These are phyloP conservation scores for Epithele typhae DNA, from an alignment of 768 basidiomycete species.

Conservation along the genomic window DNA sequence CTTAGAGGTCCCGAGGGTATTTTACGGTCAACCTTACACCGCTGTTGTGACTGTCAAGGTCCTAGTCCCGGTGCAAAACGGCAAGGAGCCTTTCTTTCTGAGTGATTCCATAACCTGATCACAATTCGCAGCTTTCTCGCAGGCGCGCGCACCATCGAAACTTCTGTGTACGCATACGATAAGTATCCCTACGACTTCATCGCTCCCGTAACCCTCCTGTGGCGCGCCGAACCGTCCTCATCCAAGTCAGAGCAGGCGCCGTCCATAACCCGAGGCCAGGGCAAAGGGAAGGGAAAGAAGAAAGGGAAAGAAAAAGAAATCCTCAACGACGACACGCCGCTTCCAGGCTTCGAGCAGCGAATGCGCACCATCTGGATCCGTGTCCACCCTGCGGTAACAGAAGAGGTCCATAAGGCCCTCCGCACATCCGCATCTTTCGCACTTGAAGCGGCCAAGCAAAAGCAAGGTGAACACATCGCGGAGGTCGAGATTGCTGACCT, in stretches of 20 bases:
- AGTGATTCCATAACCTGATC: too few species aligned
- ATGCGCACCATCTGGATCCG: constrained; percentile 66
- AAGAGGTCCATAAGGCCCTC: constrained; percentile 51
- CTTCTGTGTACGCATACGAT: constrained; percentile 57
- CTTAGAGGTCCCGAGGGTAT: constrained; percentile 58
- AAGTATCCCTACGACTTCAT: constrained; percentile 69
- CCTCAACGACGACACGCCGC: neutral
- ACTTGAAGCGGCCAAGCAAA: constrained; percentile 33
- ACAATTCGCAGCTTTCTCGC: constrained; percentile 46
- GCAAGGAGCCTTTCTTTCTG: too few species aligned
- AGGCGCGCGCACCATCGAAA: constrained; percentile 65
- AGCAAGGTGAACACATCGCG: constrained; percentile 18
- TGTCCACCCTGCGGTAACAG: constrained; percentile 71
- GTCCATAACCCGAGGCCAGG: constrained; percentile 5
- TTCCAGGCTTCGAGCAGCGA: neutral
- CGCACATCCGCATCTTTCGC: constrained; percentile 45
- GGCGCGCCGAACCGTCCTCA: constrained; percentile 37
- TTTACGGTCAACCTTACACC: constrained; percentile 47
- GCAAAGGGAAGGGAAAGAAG: constrained; percentile 27
- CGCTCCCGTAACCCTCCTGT: constrained; percentile 68
- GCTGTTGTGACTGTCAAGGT: constrained; percentile 63
- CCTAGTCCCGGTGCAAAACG: constrained; percentile 56
- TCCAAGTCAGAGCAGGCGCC: neutral
- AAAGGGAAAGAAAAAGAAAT: constrained; percentile 24
- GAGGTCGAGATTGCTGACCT: constrained; percentile 69